Base-by-base conservation (phyloP, 805 yeast species). In the Pichia kluyveri region DNA sequence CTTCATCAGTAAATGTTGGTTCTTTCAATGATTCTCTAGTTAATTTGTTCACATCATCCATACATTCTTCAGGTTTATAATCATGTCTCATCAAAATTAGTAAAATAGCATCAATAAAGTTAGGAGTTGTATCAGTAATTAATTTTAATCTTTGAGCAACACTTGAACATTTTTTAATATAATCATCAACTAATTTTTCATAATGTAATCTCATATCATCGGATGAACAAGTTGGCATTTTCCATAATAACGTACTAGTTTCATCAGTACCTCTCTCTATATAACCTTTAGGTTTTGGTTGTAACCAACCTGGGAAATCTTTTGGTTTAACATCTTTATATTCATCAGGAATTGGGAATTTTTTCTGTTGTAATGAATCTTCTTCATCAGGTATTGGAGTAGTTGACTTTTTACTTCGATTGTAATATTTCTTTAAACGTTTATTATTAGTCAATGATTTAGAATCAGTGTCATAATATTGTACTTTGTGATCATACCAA, bases 261-360 rank as follows among this genome's bases (percentile, higher is more conserved):
- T 75, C 79, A 56, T 82, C 85, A 4, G 77, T 80, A 1, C 97
- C 97, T 57, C 98, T 73, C 57, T 88, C 95, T 8, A 86, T 68
- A 61, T 86, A 88, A 0, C 96, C 96, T 44, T 72, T 70, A 0
- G 96, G 96, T 51, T 82, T 69, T 4, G 82, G 84, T 59, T 83
- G 90, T 31, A 86, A 66, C 95, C 95, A 87, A 0, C 73, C 74
- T 0, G 90, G 90, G 47, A 70, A 77, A 0, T 79, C 79, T 43
- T 66, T 67, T 0, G 73, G 71, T 18, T 67, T 62, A 0, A 58
- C 46, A 44, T 70, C 68, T 50, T 66, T 57, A 56, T 44, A 79
- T 50, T 77, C 75, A 9, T 66, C 60, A 0, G 86, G 86, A 1
- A 80, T 43, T 2, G 57, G 56, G 10, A 58, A 47, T 34, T 54